Evolutionary conservation across 2,329 filamentous ascomycete genomes (phyloP), one percentile per base, ranked within the genome.

Genomic region (Chrysoporthe puriensis): DNA sequence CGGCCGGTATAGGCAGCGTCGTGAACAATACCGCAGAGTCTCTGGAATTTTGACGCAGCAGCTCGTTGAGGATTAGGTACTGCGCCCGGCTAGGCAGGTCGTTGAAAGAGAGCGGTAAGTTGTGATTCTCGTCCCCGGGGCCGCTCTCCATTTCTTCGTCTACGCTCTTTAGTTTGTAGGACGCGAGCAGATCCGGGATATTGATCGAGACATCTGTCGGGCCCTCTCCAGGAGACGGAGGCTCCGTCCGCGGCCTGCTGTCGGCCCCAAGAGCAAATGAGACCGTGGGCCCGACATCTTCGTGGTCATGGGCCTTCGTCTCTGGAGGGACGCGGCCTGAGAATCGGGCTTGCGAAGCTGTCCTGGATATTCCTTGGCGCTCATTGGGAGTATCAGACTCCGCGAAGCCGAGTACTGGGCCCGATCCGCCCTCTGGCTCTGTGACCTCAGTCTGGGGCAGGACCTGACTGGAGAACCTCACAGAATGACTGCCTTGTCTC

Each of bases 71-170:
- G 40, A 97, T 94, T 46, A 96, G 80, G 77, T 97, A 92, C 76
- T 96, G 93, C 1, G 93, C 93, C 18, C 92, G 88, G 73, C 91
- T 92, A 0, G 93, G 93, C 4, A 97, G 81, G 74, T 96, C 92
- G 73, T 97, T 96, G 82, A 97, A 97, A 2, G 89, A 93, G 2
- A 96, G 81, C 0, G 92, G 86, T 3, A 93, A 78, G 2, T 87
- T 84, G 63, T 89, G 88, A 32, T 86, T 86, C 3, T 86, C 85
- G 74, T 85, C 86, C 18, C 80, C 77, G 3, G 83, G 84, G 5
- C 80, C 80, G 6, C 71, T 74, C 7, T 77, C 74, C 26, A 72
- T 74, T 6, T 67, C 65, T 52, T 71, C 73, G 43, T 75, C 74
- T 16, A 73, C 72, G 4, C 73, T 66, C 16, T 71, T 66, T 7